Base-by-base conservation (phyloP, 208 protist species). In the Wallacemonas collosoma region DNA sequence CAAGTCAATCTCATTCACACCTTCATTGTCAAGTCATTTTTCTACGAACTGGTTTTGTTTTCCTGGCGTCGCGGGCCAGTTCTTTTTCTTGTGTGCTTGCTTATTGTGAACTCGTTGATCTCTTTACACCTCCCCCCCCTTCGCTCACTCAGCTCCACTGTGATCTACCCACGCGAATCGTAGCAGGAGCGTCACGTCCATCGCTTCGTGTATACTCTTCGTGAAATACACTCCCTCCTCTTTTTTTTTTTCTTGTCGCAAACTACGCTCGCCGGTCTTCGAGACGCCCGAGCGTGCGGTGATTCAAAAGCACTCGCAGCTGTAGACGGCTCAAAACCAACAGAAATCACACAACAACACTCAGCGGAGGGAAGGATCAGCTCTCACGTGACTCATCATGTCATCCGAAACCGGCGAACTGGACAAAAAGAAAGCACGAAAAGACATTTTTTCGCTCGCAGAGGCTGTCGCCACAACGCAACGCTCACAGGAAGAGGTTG, bases 361-460 rank as follows among this genome's bases (percentile, higher is more conserved):
- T 26, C 0, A 26, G 26, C 0, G 26, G 26, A 26, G 26, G 26
- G 26, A 26, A 26, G 26, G 26, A 26, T 26, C 26, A 26, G 26
- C 26, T 26, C 26, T 0, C 26, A 26, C 26, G 26, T 26, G 26
- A 26, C 26, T 26, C 45, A 50, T 14, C 6, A 65, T 65, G 60
- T 50, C 60, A 41, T 50, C 60, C 5, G 14, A 6, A 8, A 44
- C 60, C 3, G 60, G 43, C 62, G 77, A 82, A 50, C 48, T 75
- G 5, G 69, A 79, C 7, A 50, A 47, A 11, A 89, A 85, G 54
- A 85, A 78, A 60, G 61, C 60, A 5, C 81, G 79, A 40, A 56
- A 73, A 45, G 85, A 89, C 3, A 70, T 87, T 43, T 85, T 86
- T 36, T 53, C 64, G 56, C 43, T 80, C 15, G 64, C 77, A 1